Evolutionary conservation across 2,329 filamentous ascomycete species (phyloP).

Genomic region (Alternaria rosae): DNA sequence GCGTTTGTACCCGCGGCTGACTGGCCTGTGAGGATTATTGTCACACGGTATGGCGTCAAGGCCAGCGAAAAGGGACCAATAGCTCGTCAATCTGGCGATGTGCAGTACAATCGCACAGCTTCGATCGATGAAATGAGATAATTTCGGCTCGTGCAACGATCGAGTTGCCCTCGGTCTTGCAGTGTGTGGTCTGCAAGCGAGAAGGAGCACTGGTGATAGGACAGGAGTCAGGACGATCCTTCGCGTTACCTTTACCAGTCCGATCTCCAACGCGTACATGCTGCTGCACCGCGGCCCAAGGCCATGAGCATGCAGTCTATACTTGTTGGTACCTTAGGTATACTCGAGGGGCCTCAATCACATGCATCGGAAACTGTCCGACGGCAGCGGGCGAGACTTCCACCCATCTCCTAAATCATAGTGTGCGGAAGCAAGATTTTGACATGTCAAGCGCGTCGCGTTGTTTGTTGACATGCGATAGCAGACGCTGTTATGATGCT

Average conservation of each 20-base stretch:
- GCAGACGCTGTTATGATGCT: constrained; percentile 5
- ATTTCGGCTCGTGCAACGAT: constrained; percentile 1
- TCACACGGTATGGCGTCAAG: neutral
- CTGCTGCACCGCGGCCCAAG: neutral
- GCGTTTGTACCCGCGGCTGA: constrained; percentile 1
- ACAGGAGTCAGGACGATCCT: constrained; percentile 6
- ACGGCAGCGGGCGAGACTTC: neutral
- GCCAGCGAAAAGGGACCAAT: neutral
- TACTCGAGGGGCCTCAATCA: neutral
- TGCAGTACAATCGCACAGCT: neutral
- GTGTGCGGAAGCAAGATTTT: neutral
- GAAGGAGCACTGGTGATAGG: neutral
- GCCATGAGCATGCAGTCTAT: constrained; percentile 1
- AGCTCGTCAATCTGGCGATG: neutral
- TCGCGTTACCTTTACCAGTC: constrained; percentile 5
- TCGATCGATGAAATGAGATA: constrained; percentile 5
- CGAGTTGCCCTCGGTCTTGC: constrained; percentile 1
- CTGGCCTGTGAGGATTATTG: neutral
- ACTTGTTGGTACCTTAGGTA: neutral
- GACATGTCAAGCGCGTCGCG: constrained; percentile 2
- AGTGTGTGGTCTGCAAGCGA: neutral
- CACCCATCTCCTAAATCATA: neutral
- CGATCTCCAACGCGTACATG: neutral
- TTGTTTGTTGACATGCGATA: neutral
- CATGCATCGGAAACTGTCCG: constrained; percentile 12